These are phyloP conservation scores for Parsonsia alboflavescens DNA, from an alignment of 257 asterid genomes.

Conservation along the genomic window DNA sequence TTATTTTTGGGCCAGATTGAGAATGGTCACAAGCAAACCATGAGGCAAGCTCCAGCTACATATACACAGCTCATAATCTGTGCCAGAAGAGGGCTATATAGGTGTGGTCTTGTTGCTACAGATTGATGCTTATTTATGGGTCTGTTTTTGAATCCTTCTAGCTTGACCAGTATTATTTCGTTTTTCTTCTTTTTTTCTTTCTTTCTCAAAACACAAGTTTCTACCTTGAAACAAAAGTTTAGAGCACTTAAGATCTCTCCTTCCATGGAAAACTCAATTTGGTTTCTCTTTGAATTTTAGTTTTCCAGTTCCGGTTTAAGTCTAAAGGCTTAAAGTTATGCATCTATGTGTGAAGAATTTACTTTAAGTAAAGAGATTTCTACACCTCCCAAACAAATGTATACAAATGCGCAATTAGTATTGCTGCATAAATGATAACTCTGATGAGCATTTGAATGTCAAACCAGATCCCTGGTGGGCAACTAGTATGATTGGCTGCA, in stretches of 20 bases:
- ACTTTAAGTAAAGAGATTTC: not conserved
- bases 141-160: not conserved
- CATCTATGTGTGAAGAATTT: not conserved
- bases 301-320: not conserved
- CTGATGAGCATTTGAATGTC: not conserved
- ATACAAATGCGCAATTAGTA: not conserved
- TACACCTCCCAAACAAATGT: not conserved
- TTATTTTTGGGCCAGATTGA: constrained; percentile 49
- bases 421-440: not conserved
- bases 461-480: too few relatives aligned
- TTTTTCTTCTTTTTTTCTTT: too few relatives aligned
- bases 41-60: constrained; percentile 50
- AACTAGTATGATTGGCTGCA: too few relatives aligned
- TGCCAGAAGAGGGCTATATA: constrained; percentile 68
- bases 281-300: not conserved
- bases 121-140: constrained; percentile 10
- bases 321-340: not conserved
- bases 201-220: not conserved
- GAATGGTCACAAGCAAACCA: constrained; percentile 42
- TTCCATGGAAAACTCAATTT: not conserved
- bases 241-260: not conserved
- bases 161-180: not conserved
- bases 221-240: not conserved
- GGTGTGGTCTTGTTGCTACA: constrained; percentile 46
- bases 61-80: constrained; percentile 44